Base-by-base conservation (phyloP, 306 rosid species). In the Cicer arietinum region DNA sequence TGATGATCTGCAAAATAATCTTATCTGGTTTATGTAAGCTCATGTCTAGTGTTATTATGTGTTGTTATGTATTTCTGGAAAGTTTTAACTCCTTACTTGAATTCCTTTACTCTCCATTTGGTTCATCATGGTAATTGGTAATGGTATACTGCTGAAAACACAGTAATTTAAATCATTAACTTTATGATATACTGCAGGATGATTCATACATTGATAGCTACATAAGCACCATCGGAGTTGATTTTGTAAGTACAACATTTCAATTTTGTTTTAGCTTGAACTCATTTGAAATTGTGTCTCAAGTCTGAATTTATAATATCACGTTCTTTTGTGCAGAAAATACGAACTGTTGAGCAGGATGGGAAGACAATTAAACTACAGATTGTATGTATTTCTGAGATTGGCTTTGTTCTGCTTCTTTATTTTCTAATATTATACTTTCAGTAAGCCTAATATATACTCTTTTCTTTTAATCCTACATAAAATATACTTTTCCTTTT, bases 181-280 rank as follows among this genome's bases (percentile, higher is more conserved):
- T 51, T 79, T n/a, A 10, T 67, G 69, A 20, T 64, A 9, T 71
- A 14, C 66, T 81, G 51, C 83, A 94, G 98, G 98, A 94, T 82
- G 97, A 94, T 85, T 94, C 98, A 8, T 94, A 94, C 86, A 81
- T 94, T 76, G 98, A 94, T 42, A 94, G 98, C 91, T 94, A 94
- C 85, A 94, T 94, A 77, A 94, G 98, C 91, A 94, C 98, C 69
- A 94, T 94, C 7, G 98, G 98, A 64, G 98, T 94, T 81, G 98
- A 94, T 84, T 94, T 94, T 81, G 98, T 94, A 87, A 90, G 98
- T 84, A 74, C 64, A 69, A 39, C n/a, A 11, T 73, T 42, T 1
- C 69, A 51, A 48, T 1, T 47, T n/a, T 44, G 7, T 14, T 54
- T 63, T 56, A 74, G 79, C 72, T 48, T 81, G 78, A 84, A 73